Conservation (phyloP, 2,329 filamentous ascomycete genomes). For the Fusarium nygamai region DNA sequence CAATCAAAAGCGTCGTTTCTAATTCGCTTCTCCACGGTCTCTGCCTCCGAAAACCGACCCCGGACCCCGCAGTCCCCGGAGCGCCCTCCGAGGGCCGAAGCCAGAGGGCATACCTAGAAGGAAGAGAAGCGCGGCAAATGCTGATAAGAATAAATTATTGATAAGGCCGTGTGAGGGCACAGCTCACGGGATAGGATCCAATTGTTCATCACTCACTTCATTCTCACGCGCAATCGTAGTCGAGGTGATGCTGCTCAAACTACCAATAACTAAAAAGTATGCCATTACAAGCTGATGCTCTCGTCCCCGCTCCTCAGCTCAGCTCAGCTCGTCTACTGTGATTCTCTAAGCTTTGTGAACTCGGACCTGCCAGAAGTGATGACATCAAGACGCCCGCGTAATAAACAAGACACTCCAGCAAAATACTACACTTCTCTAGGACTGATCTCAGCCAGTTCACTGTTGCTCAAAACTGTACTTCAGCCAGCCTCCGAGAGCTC, state of each 20-base stretch:
- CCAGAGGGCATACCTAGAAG: not conserved
- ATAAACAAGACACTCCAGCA: conserved; percentile 36
- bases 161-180: not conserved
- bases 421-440: conserved; percentile 14
- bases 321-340: conserved; percentile 42
- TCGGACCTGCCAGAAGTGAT: conserved; percentile 21
- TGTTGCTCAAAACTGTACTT: conserved; percentile 69
- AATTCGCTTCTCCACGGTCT: conserved; percentile 24
- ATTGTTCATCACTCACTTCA: conserved; percentile 14
- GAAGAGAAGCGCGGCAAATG: conserved; percentile 15
- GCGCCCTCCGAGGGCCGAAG: conserved; percentile 32
- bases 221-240: conserved; percentile 35
- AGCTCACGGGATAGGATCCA: not conserved
- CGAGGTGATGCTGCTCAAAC: conserved; percentile 23
- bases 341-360: conserved; percentile 33
- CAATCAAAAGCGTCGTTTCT: not conserved
- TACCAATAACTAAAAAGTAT: conserved; percentile 43
- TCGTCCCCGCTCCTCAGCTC: conserved; percentile 31
- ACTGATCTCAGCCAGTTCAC: conserved; percentile 19
- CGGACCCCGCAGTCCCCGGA: conserved; percentile 27
- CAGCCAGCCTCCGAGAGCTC: conserved; percentile 76
- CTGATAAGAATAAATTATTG: not conserved
- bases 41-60: conserved; percentile 36
- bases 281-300: conserved; percentile 46
- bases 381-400: conserved; percentile 35